A percentile compares a stretch with the other conserved stretches of the same genome.
Conservation (phyloP, 768 basidiomycete species). For the Agrocybe praecox region DNA sequence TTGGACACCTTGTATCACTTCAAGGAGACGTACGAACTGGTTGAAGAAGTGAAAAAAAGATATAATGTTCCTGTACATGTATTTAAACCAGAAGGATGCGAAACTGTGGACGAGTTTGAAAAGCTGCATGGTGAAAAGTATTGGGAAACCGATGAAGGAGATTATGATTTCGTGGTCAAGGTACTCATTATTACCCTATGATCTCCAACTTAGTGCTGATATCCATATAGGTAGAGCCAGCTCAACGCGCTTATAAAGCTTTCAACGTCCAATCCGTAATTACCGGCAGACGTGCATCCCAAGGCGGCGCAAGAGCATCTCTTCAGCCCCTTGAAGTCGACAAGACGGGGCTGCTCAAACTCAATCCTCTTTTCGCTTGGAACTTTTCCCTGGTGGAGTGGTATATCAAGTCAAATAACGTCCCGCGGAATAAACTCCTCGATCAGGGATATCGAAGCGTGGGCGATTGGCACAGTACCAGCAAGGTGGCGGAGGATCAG, state of each 20-base stretch:
- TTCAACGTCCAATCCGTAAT: conserved; percentile 85
- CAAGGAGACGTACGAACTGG: conserved; percentile 87
- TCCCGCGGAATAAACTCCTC: conserved; percentile 87
- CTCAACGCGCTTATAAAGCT: conserved; percentile 80
- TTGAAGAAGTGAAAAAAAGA: conserved; percentile 73
- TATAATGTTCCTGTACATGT: conserved; percentile 78
- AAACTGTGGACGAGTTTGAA: conserved; percentile 76
- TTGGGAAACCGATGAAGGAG: conserved; percentile 87
- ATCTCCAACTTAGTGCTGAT: background rate
- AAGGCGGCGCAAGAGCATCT: conserved; percentile 86
- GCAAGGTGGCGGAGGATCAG: conserved; percentile 63
- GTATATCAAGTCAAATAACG: conserved; percentile 79
- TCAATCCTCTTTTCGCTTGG: conserved; percentile 94
- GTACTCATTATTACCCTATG: conserved; percentile 37
- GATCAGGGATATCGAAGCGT: conserved; percentile 93
- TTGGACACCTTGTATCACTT: conserved; percentile 98
- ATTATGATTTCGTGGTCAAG: conserved; percentile 93
- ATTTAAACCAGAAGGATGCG: conserved; percentile 77
- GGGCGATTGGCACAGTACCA: conserved; percentile 97
- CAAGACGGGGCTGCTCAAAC: conserved; percentile 85
- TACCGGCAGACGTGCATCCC: conserved; percentile 92
- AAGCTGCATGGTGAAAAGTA: conserved; percentile 73
- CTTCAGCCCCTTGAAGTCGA: conserved; percentile 91
- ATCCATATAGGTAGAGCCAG: conserved; percentile 81
- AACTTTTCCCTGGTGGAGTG: conserved; percentile 80